Base-by-base conservation (phyloP, 2,329 filamentous ascomycete genomes). In the Aspergillus persii region DNA sequence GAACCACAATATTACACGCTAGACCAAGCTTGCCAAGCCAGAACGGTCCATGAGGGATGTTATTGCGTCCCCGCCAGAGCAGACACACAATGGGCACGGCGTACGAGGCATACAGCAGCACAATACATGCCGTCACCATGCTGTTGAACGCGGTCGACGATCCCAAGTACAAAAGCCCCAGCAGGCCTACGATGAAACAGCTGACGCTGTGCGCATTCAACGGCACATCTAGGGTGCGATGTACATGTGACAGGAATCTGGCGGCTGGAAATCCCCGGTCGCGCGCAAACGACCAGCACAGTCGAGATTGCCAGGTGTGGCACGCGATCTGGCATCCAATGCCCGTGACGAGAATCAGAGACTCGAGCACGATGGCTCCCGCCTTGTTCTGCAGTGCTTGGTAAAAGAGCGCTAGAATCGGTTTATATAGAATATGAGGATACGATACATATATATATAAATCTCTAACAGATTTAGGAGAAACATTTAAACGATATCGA, bases 261-360 rank as follows among this genome's bases (percentile, higher is more conserved):
- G 77, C 74, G n/a, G 74, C 76, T 0, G 81, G 81, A 1, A 84
- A 60, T 2, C 81, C 82, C 12, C 74, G 68, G 63, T 84, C 82
- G 4, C 82, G 74, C 8, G 82, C 81, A 64, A 84, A 83, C 18
- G 79, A 80, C 81, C 81, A 84, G 59, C 77, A 79, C 8, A 82
- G 71, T 0, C 81, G 73, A 18, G 76, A 77, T 63, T 82, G 79
- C 77, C 80, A 82, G 3, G 80, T 82, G 52, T 82, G 79, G 50
- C 72, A 74, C 4, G 79, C 76, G 49, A 81, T 74, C 49, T 77
- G 66, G 62, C 79, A 80, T 11, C 79, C 79, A 31, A 81, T 63
- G 0, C 79, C 80, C 0, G 80, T 81, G 4, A 73, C 72, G 8
- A 83, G 74, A 63, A 83, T 76, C 49, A 82, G 63, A 3, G 69